phyloP scores from a whole-genome alignment of 495 filamentous ascomycete species.

The Penicillium paradoxum region DNA sequence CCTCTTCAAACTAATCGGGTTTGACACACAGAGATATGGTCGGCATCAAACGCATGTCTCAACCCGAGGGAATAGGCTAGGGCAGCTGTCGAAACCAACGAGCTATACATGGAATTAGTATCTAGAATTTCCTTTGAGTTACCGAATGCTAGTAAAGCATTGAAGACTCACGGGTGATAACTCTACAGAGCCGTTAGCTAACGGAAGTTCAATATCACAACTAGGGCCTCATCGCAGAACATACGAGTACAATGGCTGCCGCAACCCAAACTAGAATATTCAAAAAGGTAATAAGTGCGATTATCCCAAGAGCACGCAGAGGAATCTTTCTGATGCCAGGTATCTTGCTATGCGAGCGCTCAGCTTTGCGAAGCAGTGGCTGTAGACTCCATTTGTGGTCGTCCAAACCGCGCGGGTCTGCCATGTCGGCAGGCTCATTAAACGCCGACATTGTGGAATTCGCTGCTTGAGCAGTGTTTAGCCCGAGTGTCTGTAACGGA shows the following conservation, averaged over 20 bases:
- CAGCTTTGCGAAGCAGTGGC: slow-evolving; percentile 31
- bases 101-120: slow-evolving; percentile 2
- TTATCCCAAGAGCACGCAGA: slow-evolving; percentile 60
- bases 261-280: slow-evolving; percentile 73
- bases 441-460: slow-evolving; percentile 1
- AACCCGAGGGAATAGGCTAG: slow-evolving; percentile 86
- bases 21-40: slow-evolving; percentile 72
- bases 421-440: slow-evolving; percentile 2
- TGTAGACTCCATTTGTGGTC: slow-evolving; percentile 32
- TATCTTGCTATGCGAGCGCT: slow-evolving; percentile 41
- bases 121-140: neutral
- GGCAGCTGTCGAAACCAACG: slow-evolving; percentile 71
- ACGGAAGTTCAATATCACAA: neutral
- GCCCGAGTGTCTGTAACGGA: no score
- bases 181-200: slow-evolving; percentile 20
- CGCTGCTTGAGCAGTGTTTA: no score
- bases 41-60: slow-evolving; percentile 90
- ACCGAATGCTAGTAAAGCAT: neutral
- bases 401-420: slow-evolving; percentile 10
- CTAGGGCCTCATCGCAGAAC: neutral
- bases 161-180: slow-evolving; percentile 33
- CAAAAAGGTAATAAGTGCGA: slow-evolving; percentile 55
- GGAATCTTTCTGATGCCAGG: slow-evolving; percentile 56
- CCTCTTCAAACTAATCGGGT: neutral
- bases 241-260: slow-evolving; percentile 62